These are phyloP conservation scores for Pinus taeda DNA, from an alignment of 75 land plant genomes.

Conservation along the genomic window DNA sequence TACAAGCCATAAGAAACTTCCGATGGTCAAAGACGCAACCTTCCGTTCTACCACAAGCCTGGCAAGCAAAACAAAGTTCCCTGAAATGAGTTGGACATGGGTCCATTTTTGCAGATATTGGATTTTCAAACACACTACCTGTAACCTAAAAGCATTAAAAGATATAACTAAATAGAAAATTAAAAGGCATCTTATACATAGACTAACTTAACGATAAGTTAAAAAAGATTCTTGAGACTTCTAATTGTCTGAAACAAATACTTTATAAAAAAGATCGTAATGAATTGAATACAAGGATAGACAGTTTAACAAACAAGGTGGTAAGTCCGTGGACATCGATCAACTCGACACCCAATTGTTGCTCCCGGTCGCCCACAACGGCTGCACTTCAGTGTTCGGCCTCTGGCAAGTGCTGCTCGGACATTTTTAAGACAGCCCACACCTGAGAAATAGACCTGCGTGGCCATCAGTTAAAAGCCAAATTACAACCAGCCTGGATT, in stretches of 20 bases:
- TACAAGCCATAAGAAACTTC: slow-evolving; percentile 92
- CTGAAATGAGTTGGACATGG: background rate
- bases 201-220: too few relatives aligned
- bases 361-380: slow-evolving; percentile 94
- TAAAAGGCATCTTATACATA: too few relatives aligned
- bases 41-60: slow-evolving; percentile 95
- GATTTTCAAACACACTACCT: background rate
- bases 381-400: slow-evolving; percentile 66
- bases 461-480: background rate
- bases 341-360: slow-evolving; percentile 97
- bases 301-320: slow-evolving; percentile 61
- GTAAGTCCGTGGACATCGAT: slow-evolving; percentile 92
- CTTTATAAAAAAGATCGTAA: background rate
- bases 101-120: background rate
- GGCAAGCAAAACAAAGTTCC: slow-evolving; percentile 22
- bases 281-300: slow-evolving; percentile 1
- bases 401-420: slow-evolving; percentile 9
- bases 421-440: too few relatives aligned
- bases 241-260: too few relatives aligned
- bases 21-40: slow-evolving; percentile 89
- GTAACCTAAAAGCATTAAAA: background rate
- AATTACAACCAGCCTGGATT: slow-evolving; percentile 1
- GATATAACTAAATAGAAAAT: background rate
- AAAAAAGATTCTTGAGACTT: too few relatives aligned
- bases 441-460: slow-evolving; percentile 8